Evolutionary conservation across 345 rosid species (phyloP).

Genomic region (Gossypium rotundifolium): DNA sequence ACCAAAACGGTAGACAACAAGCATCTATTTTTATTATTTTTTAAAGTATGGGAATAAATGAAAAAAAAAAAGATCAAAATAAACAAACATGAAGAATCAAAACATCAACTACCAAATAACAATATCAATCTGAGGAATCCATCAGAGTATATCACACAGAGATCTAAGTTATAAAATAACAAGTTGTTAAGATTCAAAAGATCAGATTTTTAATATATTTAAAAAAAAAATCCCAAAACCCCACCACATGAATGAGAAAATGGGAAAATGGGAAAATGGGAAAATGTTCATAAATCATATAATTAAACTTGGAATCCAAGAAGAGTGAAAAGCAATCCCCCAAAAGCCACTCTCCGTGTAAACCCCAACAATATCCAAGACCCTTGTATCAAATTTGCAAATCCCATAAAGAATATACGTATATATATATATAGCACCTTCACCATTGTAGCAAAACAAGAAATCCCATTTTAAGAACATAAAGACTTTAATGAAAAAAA

Average conservation of each 20-base stretch:
- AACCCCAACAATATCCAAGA: slow-evolving; percentile 36
- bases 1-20: slow-evolving; percentile 68
- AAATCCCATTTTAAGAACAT: slow-evolving; percentile 21
- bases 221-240: slow-evolving; percentile 18
- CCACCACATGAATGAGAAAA: slow-evolving; percentile 16
- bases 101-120: slow-evolving; percentile 34
- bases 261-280: slow-evolving; percentile 6
- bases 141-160: slow-evolving; percentile 30
- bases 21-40: slow-evolving; percentile 43
- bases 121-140: slow-evolving; percentile 39
- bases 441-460: slow-evolving; percentile 8
- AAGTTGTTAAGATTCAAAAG: neutral
- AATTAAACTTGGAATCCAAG: slow-evolving; percentile 19
- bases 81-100: slow-evolving; percentile 26
- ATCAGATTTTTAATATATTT: slow-evolving; percentile 14
- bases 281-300: slow-evolving; percentile 9
- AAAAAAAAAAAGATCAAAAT: slow-evolving; percentile 12
- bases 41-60: slow-evolving; percentile 33
- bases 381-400: slow-evolving; percentile 19
- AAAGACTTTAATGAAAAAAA: neutral
- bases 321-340: slow-evolving; percentile 31
- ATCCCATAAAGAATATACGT: neutral
- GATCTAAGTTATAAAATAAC: slow-evolving; percentile 22
- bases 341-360: slow-evolving; percentile 51
- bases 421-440: neutral